These are phyloP conservation scores for Sporothrix protearum DNA, from an alignment of 2,329 filamentous ascomycete species.

Conservation along the genomic window DNA sequence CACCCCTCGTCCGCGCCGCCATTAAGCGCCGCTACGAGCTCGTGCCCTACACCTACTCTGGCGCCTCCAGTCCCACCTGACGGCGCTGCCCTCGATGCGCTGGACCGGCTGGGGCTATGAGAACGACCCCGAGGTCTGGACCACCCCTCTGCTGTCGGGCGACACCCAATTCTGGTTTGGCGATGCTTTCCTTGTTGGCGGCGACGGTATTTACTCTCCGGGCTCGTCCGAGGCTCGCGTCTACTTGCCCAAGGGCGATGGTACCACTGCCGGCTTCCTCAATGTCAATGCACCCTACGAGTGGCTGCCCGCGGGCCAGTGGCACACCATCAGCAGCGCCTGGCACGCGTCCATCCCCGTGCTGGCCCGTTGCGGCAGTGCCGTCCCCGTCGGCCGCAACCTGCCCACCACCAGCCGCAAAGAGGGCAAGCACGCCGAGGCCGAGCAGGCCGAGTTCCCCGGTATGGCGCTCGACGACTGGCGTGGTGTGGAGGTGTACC, in stretches of 20 bases:
- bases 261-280: constrained; percentile 49
- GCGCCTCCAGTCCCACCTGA: constrained; percentile 60
- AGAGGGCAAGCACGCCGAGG: constrained; percentile 20
- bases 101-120: constrained; percentile 75
- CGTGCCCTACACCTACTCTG: constrained; percentile 67
- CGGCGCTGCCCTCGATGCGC: constrained; percentile 61
- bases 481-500: constrained; percentile 38
- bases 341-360: constrained; percentile 37
- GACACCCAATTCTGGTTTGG: constrained; percentile 74
- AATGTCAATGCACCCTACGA: constrained; percentile 56
- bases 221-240: constrained; percentile 52
- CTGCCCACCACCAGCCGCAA: constrained; percentile 31
- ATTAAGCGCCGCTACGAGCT: constrained; percentile 70
- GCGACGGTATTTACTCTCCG: constrained; percentile 64
- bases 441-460: constrained; percentile 34
- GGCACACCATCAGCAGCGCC: constrained; percentile 34
- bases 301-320: constrained; percentile 41
- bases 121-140: constrained; percentile 63
- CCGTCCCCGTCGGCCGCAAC: constrained; percentile 37
- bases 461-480: constrained; percentile 35
- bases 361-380: constrained; percentile 34
- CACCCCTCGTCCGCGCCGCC: constrained; percentile 57
- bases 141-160: constrained; percentile 51
- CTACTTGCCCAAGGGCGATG: constrained; percentile 54
- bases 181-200: constrained; percentile 61